A percentile compares a stretch with the other conserved stretches of the same genome.
Evolutionary conservation across 306 rosid genomes (phyloP).

Genomic region (Hippophae tibetana): DNA sequence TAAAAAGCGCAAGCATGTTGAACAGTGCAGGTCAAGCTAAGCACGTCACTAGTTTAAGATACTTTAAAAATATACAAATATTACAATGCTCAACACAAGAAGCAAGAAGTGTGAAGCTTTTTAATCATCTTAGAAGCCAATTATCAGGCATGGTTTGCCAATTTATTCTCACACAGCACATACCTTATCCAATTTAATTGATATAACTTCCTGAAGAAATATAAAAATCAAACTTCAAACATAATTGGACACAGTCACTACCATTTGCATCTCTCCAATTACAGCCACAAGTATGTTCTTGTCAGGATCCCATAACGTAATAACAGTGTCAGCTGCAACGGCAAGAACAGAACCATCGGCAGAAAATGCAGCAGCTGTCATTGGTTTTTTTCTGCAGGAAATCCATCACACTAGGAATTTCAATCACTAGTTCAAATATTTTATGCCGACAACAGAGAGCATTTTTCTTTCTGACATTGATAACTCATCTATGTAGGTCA

Average conservation of each 20-base stretch:
- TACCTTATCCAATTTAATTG: not conserved
- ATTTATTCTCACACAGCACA: not conserved
- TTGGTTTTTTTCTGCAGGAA: slow-evolving; percentile 61
- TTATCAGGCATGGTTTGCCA: too few species aligned
- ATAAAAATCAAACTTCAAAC: not conserved
- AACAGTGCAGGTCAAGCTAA: too few species aligned
- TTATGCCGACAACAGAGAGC: not conserved
- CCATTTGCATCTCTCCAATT: slow-evolving; percentile 59
- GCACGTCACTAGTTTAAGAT: too few species aligned
- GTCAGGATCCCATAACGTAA: slow-evolving; percentile 92
- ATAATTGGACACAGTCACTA: slow-evolving; percentile 19
- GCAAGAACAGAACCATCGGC: slow-evolving; percentile 92
- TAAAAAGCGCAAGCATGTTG: too few species aligned
- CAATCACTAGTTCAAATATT: not conserved
- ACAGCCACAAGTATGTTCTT: slow-evolving; percentile 73
- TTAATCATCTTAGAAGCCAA: too few species aligned
- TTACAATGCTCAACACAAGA: too few species aligned
- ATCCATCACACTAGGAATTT: slow-evolving; percentile 16
- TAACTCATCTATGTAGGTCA: too few species aligned
- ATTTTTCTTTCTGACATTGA: too few species aligned
- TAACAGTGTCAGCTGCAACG: slow-evolving; percentile 77
- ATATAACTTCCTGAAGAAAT: slow-evolving; percentile 7
- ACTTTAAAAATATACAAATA: too few species aligned
- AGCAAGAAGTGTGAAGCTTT: too few species aligned
- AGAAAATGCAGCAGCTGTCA: slow-evolving; percentile 85